Conservation (phyloP, 441 rosid species). For the Viola pubescens region DNA sequence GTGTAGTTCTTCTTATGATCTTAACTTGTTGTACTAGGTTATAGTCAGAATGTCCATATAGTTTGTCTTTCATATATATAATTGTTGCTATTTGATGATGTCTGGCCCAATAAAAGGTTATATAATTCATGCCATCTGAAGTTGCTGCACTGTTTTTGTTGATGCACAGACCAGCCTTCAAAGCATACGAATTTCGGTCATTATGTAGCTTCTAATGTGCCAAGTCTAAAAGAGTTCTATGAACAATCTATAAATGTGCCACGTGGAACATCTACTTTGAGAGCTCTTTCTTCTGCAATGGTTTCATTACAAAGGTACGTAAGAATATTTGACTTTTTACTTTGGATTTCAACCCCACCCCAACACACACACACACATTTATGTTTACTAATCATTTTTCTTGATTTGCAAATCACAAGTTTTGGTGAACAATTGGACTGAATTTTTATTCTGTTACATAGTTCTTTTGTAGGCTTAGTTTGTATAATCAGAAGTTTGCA, state of each 20-base stretch:
- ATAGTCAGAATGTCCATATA: not conserved
- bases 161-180: constrained; percentile 63
- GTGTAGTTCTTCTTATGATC: constrained; percentile 6
- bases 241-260: constrained; percentile 39
- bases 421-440: too few species aligned
- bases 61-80: too few species aligned
- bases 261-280: constrained; percentile 45
- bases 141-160: constrained; percentile 22
- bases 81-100: too few species aligned
- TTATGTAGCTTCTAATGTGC: constrained; percentile 57
- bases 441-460: too few species aligned
- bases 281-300: constrained; percentile 76
- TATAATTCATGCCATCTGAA: constrained; percentile 3
- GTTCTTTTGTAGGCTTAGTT: too few species aligned
- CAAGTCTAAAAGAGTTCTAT: constrained; percentile 54
- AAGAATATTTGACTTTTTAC: not conserved
- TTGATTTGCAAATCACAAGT: too few species aligned
- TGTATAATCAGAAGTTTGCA: too few species aligned
- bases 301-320: constrained; percentile 63
- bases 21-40: not conserved
- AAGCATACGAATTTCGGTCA: constrained; percentile 55
- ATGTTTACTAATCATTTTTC: too few species aligned
- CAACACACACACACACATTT: too few species aligned
- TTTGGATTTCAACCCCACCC: too few species aligned
- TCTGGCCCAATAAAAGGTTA: too few species aligned